Base-by-base conservation (phyloP, 306 rosid species). In the Geum urbanum region DNA sequence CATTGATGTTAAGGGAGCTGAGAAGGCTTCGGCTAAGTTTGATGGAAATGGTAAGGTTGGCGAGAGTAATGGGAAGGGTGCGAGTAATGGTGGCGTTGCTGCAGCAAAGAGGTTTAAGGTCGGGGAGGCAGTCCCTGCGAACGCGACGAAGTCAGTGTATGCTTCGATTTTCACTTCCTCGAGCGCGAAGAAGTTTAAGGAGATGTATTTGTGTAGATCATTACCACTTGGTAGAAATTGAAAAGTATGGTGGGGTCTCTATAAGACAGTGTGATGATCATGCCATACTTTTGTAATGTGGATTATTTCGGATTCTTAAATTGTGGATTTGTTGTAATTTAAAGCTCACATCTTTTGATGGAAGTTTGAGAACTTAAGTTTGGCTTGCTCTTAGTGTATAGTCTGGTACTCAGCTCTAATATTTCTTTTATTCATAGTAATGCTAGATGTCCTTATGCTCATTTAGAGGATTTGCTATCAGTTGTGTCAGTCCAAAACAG, bases 141-240 rank as follows among this genome's bases (percentile, higher is more conserved):
- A 94, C 77, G 97, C 99, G 44, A 91, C 82, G 7, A 92, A 87
- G 71, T 89, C 81, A 67, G 96, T 91, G 7, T 94, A 91, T 79
- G 97, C 96, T 4, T 94, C 96, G 5, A 85, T 91, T 50, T 94
- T 94, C 77, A 94, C 96, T 65, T 94, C 99, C 0, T 88, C 97
- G 0, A 94, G 20, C 84, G 91, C 89, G 70, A 81, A 90, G 5
- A 89, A 87, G 8, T 85, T 94, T 70, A 94, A 86, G 82, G 96
- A 91, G 69, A 91, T 95, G 0, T 94, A 0, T 70, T 16, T 39
- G 10, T 94, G 99, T 67, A 84, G 99, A 60, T 91, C 99, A 48
- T 88, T 94, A 9, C 99, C 97, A 2, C 99, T 94, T 39, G 99
- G 99, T 65, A 81, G 97, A 64, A 94, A 88, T 78, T 94, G 87